phyloP scores from a whole-genome alignment of 768 basidiomycete genomes.

The Antrodiella citrinella region DNA sequence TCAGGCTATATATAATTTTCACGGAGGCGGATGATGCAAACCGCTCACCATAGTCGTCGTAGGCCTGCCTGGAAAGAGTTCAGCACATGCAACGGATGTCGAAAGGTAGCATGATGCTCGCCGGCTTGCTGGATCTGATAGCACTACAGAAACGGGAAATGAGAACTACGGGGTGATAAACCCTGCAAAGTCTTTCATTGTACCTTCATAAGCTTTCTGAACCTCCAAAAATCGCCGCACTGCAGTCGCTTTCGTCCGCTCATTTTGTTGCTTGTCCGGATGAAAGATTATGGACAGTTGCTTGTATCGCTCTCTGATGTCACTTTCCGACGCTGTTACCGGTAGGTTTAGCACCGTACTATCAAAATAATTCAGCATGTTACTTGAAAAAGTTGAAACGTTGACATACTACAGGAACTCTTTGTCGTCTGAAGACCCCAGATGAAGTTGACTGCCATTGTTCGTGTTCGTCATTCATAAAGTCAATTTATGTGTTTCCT shows the following conservation, averaged over 20 bases:
- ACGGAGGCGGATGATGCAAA: background rate
- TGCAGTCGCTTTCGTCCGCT: conserved; percentile 47
- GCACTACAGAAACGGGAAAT: conserved; percentile 26
- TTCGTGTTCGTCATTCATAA: background rate
- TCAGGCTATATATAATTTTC: background rate
- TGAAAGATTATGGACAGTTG: conserved; percentile 72
- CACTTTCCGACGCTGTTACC: conserved; percentile 49
- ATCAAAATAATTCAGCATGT: conserved; percentile 4
- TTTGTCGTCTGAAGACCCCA: conserved; percentile 1
- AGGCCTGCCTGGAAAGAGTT: conserved; percentile 47
- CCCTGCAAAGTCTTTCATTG: conserved; percentile 10
- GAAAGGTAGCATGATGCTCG: conserved; percentile 23
- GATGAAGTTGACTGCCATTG: background rate
- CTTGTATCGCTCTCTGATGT: conserved; percentile 70
- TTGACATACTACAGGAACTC: conserved; percentile 16
- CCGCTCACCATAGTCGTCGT: conserved; percentile 59
- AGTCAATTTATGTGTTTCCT: no score
- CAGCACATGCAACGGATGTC: conserved; percentile 5
- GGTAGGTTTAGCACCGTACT: conserved; percentile 70
- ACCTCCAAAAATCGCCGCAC: conserved; percentile 64
- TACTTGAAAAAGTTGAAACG: background rate
- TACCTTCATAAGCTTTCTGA: conserved; percentile 79
- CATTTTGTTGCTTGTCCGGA: conserved; percentile 73
- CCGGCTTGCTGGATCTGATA: conserved; percentile 68
- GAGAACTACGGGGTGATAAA: background rate